These are phyloP conservation scores for Neltuma alba DNA, from an alignment of 306 rosid species.

Conservation along the genomic window DNA sequence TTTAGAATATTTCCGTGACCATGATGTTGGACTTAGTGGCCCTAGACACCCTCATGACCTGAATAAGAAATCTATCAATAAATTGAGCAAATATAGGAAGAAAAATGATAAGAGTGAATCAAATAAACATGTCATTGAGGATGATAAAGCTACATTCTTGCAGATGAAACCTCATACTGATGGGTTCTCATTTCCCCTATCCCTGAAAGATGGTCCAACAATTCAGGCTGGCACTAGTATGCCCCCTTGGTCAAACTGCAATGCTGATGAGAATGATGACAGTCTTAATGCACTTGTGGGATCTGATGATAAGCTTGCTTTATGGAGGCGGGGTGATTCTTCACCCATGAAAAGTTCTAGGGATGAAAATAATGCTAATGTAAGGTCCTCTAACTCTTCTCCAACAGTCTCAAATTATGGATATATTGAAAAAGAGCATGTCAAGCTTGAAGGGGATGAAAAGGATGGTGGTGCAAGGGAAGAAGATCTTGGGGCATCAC, in stretches of 20 bases:
- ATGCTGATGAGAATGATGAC: constrained; percentile 63
- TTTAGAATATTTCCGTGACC: constrained; percentile 62
- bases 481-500: constrained; percentile 66
- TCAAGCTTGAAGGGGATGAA: constrained; percentile 66
- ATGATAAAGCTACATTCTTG: constrained; percentile 37
- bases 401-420: constrained; percentile 77
- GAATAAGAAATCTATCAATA: constrained; percentile 53
- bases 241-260: constrained; percentile 64
- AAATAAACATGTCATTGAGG: constrained; percentile 58
- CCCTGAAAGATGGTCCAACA: constrained; percentile 56
- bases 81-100: constrained; percentile 52
- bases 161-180: constrained; percentile 57
- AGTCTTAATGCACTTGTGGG: constrained; percentile 50
- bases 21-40: constrained; percentile 61
- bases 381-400: constrained; percentile 65
- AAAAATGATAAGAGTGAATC: constrained; percentile 53
- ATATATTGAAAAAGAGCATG: constrained; percentile 70
- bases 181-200: constrained; percentile 83
- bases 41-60: constrained; percentile 49
- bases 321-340: constrained; percentile 69
- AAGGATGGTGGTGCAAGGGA: constrained; percentile 57
- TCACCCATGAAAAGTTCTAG: constrained; percentile 66
- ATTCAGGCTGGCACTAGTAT: constrained; percentile 59
- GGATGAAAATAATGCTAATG: constrained; percentile 62
- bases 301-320: constrained; percentile 57